Conservation (phyloP, 345 rosid species). For the Mercurialis annua region DNA sequence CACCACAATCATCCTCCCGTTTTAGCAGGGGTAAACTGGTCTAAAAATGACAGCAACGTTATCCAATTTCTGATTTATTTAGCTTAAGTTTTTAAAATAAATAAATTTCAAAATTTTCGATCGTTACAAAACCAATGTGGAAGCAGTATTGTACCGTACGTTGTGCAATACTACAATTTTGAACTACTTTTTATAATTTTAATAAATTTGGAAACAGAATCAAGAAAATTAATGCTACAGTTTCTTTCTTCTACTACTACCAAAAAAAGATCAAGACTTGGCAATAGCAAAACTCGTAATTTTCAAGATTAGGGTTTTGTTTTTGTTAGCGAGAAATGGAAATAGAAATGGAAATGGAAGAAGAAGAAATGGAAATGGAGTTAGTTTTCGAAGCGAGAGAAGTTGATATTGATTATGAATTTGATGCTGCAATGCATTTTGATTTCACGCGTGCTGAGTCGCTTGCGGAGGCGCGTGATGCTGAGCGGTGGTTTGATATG, state of each 20-base stretch:
- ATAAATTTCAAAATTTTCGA: constrained; percentile 6
- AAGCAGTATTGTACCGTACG: too few species aligned
- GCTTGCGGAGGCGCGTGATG: constrained; percentile 47
- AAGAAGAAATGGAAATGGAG: constrained; percentile 41
- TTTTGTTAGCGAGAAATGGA: background rate
- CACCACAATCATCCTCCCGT: background rate
- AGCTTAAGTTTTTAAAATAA: background rate
- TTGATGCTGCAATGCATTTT: constrained; percentile 72
- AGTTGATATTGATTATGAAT: constrained; percentile 84
- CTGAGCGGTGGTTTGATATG: constrained; percentile 78
- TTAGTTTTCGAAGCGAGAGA: constrained; percentile 70
- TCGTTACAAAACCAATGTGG: constrained; percentile 8
- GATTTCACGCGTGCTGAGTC: constrained; percentile 76
- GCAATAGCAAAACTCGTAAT: background rate
- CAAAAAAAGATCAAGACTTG: too few species aligned
- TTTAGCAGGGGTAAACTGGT: constrained; percentile 6
- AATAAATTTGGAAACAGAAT: background rate
- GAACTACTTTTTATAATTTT: background rate
- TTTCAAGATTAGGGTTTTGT: constrained; percentile 4
- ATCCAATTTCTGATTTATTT: background rate
- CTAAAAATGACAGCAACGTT: background rate
- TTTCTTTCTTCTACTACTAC: background rate
- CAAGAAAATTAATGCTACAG: constrained; percentile 8
- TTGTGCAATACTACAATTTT: background rate
- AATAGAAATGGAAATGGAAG: constrained; percentile 36